Evolutionary conservation across 805 yeast species (phyloP).

Genomic region (Zygotorulaspora chibaensis): DNA sequence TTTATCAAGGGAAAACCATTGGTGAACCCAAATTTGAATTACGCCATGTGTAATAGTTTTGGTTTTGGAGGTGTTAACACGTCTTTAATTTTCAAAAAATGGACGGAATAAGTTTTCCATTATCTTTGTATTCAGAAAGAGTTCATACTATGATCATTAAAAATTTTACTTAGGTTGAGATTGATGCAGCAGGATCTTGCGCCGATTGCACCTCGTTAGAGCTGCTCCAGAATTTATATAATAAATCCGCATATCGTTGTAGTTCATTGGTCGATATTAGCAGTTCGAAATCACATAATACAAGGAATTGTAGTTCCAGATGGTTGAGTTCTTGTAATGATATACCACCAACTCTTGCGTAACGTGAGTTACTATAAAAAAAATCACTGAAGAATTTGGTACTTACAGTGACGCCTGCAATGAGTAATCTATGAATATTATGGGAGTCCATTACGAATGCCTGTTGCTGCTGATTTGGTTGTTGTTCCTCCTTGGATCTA

Average conservation of each 20-base stretch:
- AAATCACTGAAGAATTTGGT: conserved; percentile 93
- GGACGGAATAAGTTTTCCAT: conserved; percentile 6
- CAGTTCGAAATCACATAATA: conserved; percentile 78
- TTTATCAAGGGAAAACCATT: conserved; percentile 51
- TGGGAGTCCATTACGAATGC: conserved; percentile 93
- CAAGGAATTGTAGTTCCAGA: conserved; percentile 81
- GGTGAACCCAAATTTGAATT: conserved; percentile 39
- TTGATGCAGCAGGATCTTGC: background rate
- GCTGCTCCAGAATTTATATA: conserved; percentile 73
- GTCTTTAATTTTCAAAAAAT: conserved; percentile 52
- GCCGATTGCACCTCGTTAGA: conserved; percentile 2
- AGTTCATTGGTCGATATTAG: conserved; percentile 87
- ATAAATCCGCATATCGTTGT: conserved; percentile 82
- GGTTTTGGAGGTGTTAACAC: conserved; percentile 98
- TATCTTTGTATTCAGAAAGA: background rate
- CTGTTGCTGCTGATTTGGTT: conserved; percentile 41
- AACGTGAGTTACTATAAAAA: conserved; percentile 88
- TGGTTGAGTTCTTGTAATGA: conserved; percentile 91
- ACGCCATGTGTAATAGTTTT: conserved; percentile 83
- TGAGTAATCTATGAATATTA: conserved; percentile 89
- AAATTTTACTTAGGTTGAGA: background rate
- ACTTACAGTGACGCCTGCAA: conserved; percentile 92
- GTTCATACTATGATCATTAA: background rate
- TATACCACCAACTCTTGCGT: conserved; percentile 93
- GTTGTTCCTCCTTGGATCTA: conserved; percentile 16